Conservation (phyloP, 2,329 filamentous ascomycete species). For the Hortaea sp. region DNA sequence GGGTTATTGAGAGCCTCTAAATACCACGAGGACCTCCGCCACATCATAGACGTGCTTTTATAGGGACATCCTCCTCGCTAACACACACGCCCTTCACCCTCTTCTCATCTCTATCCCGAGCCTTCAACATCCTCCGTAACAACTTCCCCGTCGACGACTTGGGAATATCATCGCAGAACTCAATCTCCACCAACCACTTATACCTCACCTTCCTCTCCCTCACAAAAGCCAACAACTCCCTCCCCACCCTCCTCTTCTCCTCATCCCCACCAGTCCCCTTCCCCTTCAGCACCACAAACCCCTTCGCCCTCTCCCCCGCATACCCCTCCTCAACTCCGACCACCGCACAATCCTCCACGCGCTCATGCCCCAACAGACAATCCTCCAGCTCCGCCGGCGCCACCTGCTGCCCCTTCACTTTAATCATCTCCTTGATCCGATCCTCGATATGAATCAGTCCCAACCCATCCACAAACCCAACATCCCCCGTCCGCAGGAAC, state of each 20-base stretch:
- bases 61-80: conserved; percentile 6
- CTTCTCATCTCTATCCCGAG: conserved; percentile 31
- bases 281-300: conserved; percentile 42
- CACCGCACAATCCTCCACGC: conserved; percentile 49
- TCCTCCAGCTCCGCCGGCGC: conserved; percentile 57
- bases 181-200: conserved; percentile 56
- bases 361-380: conserved; percentile 46
- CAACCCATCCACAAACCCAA: conserved; percentile 45
- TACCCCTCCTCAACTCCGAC: conserved; percentile 45
- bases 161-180: conserved; percentile 55
- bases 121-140: conserved; percentile 48
- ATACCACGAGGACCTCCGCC: too few species aligned
- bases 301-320: conserved; percentile 48
- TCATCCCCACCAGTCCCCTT: conserved; percentile 4
- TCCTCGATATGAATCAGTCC: conserved; percentile 50
- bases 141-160: conserved; percentile 68
- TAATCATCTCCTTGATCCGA: conserved; percentile 59
- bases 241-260: conserved; percentile 29
- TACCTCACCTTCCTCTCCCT: conserved; percentile 56
- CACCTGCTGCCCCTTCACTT: conserved; percentile 54
- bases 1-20: too few species aligned
- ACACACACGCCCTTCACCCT: conserved; percentile 14
- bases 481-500: conserved; percentile 49
- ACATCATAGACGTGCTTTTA: too few species aligned
- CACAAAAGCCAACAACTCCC: conserved; percentile 49